Percentiles rank a stretch among this genome's conserved stretches.
Conservation (phyloP, 2,329 filamentous ascomycete species). For the Talaromyces sp. region DNA sequence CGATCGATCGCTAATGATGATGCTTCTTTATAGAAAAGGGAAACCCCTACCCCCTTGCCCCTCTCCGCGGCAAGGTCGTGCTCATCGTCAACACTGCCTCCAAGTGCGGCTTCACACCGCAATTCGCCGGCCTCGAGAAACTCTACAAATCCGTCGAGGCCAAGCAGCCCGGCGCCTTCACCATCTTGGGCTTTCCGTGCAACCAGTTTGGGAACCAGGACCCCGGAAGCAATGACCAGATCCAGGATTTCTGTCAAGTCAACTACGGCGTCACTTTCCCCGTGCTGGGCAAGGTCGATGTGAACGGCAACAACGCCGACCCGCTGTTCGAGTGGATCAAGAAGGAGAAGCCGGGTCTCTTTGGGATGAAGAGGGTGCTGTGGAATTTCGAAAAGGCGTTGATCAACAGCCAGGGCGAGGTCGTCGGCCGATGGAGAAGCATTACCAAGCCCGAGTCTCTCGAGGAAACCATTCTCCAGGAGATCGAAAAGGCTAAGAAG, state of each 20-base stretch:
- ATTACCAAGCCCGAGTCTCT: slow-evolving; percentile 79
- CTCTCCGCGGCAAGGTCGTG: slow-evolving; percentile 86
- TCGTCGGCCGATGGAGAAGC: slow-evolving; percentile 82
- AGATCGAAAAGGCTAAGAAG: slow-evolving; percentile 57
- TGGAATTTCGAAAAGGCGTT: slow-evolving; percentile 99
- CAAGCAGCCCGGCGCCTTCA: slow-evolving; percentile 70
- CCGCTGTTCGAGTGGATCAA: slow-evolving; percentile 76
- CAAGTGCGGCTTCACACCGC: slow-evolving; percentile 97
- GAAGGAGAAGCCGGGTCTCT: slow-evolving; percentile 67
- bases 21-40: slow-evolving; percentile 59
- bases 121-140: slow-evolving; percentile 85
- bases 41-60: slow-evolving; percentile 61
- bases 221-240: slow-evolving; percentile 74
- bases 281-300: slow-evolving; percentile 85
- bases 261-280: slow-evolving; percentile 95
- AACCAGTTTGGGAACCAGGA: slow-evolving; percentile 96
- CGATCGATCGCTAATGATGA: not conserved
- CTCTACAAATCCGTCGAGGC: slow-evolving; percentile 75
- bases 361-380: slow-evolving; percentile 89
- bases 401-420: slow-evolving; percentile 76
- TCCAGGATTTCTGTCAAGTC: slow-evolving; percentile 79
- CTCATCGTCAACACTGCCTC: slow-evolving; percentile 96
- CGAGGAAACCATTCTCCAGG: slow-evolving; percentile 70
- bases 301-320: slow-evolving; percentile 79
- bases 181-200: slow-evolving; percentile 93